Conservation (phyloP, 805 yeast genomes). For the Candida vartiovaarae region DNA sequence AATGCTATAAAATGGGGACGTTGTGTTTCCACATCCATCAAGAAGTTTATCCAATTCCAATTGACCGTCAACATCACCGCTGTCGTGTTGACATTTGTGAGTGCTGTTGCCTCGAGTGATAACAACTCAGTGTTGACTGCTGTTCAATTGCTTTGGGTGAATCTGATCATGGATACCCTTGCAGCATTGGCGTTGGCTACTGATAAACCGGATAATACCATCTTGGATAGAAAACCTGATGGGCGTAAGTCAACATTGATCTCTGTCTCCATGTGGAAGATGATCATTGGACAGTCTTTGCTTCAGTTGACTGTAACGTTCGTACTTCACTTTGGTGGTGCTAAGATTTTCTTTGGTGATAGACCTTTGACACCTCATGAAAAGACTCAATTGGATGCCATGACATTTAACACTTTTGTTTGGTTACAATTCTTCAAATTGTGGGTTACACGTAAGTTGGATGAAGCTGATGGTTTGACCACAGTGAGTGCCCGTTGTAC, state of each 20-base stretch:
- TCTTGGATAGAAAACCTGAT: constrained; percentile 75
- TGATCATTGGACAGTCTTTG: constrained; percentile 84
- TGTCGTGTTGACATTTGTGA: constrained; percentile 86
- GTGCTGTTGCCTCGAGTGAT: constrained; percentile 78
- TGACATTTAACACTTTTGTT: constrained; percentile 93
- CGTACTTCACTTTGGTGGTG: constrained; percentile 74
- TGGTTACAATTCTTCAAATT: constrained; percentile 97
- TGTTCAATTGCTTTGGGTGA: constrained; percentile 95
- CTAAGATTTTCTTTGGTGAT: constrained; percentile 42
- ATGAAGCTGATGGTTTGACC: constrained; percentile 70
- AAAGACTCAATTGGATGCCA: constrained; percentile 58
- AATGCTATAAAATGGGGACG: constrained; percentile 99
- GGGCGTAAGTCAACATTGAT: constrained; percentile 77
- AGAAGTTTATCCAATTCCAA: constrained; percentile 94
- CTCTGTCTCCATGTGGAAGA: constrained; percentile 94
- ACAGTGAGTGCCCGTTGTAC: constrained; percentile 53
- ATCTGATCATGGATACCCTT: constrained; percentile 94
- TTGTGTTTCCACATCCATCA: constrained; percentile 89
- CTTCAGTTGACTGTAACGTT: constrained; percentile 79
- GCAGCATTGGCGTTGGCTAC: constrained; percentile 98
- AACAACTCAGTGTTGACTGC: constrained; percentile 91
- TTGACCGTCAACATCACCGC: constrained; percentile 96
- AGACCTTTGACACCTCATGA: constrained; percentile 33
- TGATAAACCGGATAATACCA: constrained; percentile 85
- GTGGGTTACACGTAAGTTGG: constrained; percentile 84